These are phyloP conservation scores for Nyssa sinensis DNA, from an alignment of 148 eudicot genomes.

Conservation along the genomic window DNA sequence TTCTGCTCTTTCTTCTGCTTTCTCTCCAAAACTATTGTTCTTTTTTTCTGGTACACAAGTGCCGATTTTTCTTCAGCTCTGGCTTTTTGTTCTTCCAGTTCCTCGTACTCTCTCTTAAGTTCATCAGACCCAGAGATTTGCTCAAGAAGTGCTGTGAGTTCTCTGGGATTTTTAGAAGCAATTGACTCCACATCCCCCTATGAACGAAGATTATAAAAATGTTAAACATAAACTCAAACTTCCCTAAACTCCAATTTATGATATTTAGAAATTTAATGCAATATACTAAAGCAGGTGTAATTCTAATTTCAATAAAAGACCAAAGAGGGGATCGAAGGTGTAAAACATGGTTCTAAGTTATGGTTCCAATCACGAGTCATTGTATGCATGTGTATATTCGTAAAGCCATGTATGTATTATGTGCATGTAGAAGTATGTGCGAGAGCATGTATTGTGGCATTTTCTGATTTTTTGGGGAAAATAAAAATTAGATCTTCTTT, in stretches of 20 bases:
- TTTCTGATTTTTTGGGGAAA: neutral
- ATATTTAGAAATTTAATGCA: conserved; percentile 5
- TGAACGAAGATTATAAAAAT: neutral
- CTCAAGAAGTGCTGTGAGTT: conserved; percentile 84
- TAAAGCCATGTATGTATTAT: no score
- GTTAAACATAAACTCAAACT: neutral
- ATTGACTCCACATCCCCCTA: conserved; percentile 99
- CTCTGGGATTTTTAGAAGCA: conserved; percentile 95
- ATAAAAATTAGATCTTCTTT: neutral
- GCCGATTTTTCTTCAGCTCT: conserved; percentile 86
- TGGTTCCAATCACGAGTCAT: neutral
- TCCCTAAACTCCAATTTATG: neutral
- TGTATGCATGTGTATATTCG: neutral
- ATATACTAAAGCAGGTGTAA: neutral
- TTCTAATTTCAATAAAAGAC: no score
- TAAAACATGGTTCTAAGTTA: no score
- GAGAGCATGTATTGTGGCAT: neutral
- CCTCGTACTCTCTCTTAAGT: conserved; percentile 79
- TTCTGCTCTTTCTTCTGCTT: conserved; percentile 97
- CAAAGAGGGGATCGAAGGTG: no score
- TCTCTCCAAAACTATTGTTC: conserved; percentile 80
- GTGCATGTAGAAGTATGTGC: no score
- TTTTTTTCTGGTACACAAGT: conserved; percentile 77
- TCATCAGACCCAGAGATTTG: conserved; percentile 99
- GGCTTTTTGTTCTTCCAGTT: conserved; percentile 75